phyloP scores from a whole-genome alignment of 2,329 filamentous ascomycete genomes.

The Zasmidium citrigriseum region DNA sequence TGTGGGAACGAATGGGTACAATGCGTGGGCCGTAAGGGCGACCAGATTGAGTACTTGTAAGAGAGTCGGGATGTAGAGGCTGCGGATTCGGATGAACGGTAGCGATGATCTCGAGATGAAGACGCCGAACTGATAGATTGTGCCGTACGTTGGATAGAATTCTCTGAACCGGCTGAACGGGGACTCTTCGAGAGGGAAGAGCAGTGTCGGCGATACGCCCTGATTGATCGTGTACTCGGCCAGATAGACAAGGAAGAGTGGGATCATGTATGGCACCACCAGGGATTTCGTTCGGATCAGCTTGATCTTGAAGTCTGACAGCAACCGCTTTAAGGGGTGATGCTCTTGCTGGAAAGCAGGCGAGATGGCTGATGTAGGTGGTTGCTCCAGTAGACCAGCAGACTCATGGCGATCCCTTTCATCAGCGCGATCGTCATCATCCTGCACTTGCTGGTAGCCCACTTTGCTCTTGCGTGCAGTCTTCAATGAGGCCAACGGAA shows the following conservation, averaged over 20 bases:
- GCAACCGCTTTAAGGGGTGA: not conserved
- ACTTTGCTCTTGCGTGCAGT: slow-evolving; percentile 45
- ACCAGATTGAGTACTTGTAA: slow-evolving; percentile 79
- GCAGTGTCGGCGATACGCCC: slow-evolving; percentile 82
- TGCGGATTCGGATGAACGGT: slow-evolving; percentile 78
- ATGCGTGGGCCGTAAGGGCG: slow-evolving; percentile 72
- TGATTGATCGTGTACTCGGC: slow-evolving; percentile 98
- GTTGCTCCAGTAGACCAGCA: slow-evolving; percentile 36
- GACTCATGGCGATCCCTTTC: slow-evolving; percentile 28
- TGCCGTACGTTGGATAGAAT: slow-evolving; percentile 93
- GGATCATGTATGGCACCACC: slow-evolving; percentile 69
- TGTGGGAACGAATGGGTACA: slow-evolving; percentile 74
- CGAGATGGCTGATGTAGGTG: slow-evolving; percentile 32
- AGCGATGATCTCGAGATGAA: slow-evolving; percentile 92
- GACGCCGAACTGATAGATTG: slow-evolving; percentile 92
- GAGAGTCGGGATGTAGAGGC: slow-evolving; percentile 78
- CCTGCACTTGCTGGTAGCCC: slow-evolving; percentile 57
- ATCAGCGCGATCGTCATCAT: slow-evolving; percentile 41
- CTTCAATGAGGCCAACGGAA: slow-evolving; percentile 69
- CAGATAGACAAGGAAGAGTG: slow-evolving; percentile 87
- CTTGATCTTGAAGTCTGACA: slow-evolving; percentile 28
- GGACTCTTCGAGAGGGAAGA: slow-evolving; percentile 75
- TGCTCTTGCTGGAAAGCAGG: slow-evolving; percentile 16
- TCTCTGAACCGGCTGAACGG: slow-evolving; percentile 81
- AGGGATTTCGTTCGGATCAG: slow-evolving; percentile 54